A percentile compares a stretch with the other conserved stretches of the same genome.
phyloP scores from a whole-genome alignment of 768 basidiomycete species.

The Boletus edulis region DNA sequence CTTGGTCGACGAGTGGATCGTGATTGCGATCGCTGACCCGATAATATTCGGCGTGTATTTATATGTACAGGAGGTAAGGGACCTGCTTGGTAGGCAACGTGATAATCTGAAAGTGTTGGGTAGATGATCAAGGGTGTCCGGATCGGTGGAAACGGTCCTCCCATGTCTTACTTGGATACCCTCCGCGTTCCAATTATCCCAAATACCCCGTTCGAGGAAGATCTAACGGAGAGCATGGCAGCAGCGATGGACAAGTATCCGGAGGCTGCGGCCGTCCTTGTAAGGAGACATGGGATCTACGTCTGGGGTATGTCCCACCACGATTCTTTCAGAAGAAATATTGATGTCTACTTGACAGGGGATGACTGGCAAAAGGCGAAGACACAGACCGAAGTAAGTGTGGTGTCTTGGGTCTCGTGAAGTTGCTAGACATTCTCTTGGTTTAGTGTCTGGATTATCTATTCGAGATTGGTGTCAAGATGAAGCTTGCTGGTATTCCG shows the following conservation, averaged over 20 bases:
- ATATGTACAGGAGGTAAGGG: slow-evolving; percentile 39
- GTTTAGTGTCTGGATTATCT: slow-evolving; percentile 83
- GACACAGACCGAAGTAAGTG: slow-evolving; percentile 73
- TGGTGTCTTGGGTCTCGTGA: neutral
- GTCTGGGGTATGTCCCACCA: slow-evolving; percentile 66
- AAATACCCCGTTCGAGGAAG: slow-evolving; percentile 89
- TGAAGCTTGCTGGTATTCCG: slow-evolving; percentile 62
- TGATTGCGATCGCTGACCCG: neutral
- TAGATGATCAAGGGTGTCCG: slow-evolving; percentile 94
- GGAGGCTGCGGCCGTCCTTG: slow-evolving; percentile 73
- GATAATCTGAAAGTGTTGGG: neutral
- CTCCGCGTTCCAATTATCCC: slow-evolving; percentile 86
- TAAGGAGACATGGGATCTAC: slow-evolving; percentile 78
- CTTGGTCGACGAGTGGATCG: neutral
- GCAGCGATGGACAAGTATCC: slow-evolving; percentile 80
- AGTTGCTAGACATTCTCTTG: neutral
- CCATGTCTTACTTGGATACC: slow-evolving; percentile 82
- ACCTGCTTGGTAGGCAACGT: neutral
- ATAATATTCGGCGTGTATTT: neutral
- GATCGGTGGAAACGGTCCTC: slow-evolving; percentile 68
- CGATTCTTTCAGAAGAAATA: neutral
- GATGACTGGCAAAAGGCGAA: slow-evolving; percentile 86
- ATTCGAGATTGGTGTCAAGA: slow-evolving; percentile 84
- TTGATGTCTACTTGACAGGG: slow-evolving; percentile 34
- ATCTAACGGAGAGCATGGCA: slow-evolving; percentile 85